phyloP scores from a whole-genome alignment of 495 filamentous ascomycete species.

The Aspergillus diversus region DNA sequence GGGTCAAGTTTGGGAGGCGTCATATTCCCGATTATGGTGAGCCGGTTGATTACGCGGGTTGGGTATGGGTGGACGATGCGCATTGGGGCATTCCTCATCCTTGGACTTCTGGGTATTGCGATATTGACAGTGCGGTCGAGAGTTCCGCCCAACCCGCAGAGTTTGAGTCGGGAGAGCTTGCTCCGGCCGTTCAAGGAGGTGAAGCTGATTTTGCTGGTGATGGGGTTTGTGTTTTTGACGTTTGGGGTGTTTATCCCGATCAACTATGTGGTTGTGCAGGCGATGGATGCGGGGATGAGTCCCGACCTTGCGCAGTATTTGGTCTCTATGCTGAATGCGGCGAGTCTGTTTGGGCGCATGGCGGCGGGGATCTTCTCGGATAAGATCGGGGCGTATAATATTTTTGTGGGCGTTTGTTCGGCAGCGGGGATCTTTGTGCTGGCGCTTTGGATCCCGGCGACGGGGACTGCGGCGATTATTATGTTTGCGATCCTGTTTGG shows the following conservation, averaged over 20 bases:
- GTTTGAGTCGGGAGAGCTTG: slow-evolving; percentile 13
- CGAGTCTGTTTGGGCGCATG: slow-evolving; percentile 36
- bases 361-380: slow-evolving; percentile 35
- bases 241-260: slow-evolving; percentile 39
- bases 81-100: slow-evolving; percentile 42
- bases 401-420: slow-evolving; percentile 27
- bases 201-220: slow-evolving; percentile 9
- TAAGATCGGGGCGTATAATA: slow-evolving; percentile 39
- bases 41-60: slow-evolving; percentile 35
- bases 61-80: slow-evolving; percentile 49
- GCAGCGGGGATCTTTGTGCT: slow-evolving; percentile 33
- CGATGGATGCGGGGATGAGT: slow-evolving; percentile 29
- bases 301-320: slow-evolving; percentile 30
- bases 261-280: slow-evolving; percentile 30
- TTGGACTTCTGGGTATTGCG: slow-evolving; percentile 33
- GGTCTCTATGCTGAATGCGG: slow-evolving; percentile 36
- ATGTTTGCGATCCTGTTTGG: slow-evolving; percentile 37
- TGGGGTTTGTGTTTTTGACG: slow-evolving; percentile 54
- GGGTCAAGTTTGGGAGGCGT: slow-evolving; percentile 59
- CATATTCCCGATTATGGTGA: slow-evolving; percentile 47
- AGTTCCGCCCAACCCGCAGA: slow-evolving; percentile 21
- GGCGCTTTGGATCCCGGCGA: slow-evolving; percentile 38
- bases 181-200: slow-evolving; percentile 55
- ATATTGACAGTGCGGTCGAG: slow-evolving; percentile 36
- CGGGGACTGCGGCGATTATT: slow-evolving; percentile 28